Evolutionary conservation across 352 stramenopile genomes (phyloP).

Genomic region (Phytophthora macrochlamydospora): DNA sequence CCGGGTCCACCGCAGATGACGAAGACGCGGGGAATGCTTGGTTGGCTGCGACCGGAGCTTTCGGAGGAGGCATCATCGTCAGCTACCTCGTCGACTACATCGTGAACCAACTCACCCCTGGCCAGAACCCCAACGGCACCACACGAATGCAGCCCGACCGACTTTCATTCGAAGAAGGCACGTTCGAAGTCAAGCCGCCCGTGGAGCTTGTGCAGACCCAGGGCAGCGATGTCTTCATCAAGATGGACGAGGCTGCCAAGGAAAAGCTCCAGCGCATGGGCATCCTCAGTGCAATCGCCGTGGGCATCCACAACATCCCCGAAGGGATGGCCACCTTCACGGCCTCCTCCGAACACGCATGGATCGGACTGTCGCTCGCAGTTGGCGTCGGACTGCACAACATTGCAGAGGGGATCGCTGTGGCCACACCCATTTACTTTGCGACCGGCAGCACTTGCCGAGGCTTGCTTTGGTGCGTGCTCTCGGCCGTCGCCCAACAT

Average conservation of each 20-base stretch:
- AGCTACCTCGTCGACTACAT: conserved; percentile 61
- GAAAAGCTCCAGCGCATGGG: conserved; percentile 84
- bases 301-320: conserved; percentile 97
- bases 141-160: conserved; percentile 38
- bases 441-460: conserved; percentile 93
- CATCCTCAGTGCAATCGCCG: conserved; percentile 92
- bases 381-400: conserved; percentile 97
- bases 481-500: conserved; percentile 92
- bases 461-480: conserved; percentile 93
- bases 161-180: conserved; percentile 39
- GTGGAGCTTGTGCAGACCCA: conserved; percentile 64
- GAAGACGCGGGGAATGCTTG: conserved; percentile 54
- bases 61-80: conserved; percentile 82
- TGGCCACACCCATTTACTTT: conserved; percentile 97
- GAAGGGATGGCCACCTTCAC: conserved; percentile 97
- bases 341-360: conserved; percentile 87
- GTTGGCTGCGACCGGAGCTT: conserved; percentile 82
- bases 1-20: conserved; percentile 12
- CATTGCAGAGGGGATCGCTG: conserved; percentile 95
- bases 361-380: conserved; percentile 88
- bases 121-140: conserved; percentile 44
- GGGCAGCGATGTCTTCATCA: conserved; percentile 48
- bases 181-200: conserved; percentile 37
- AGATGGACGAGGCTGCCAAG: conserved; percentile 51
- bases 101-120: conserved; percentile 45